Evolutionary conservation across 345 rosid genomes (phyloP), one percentile per base, ranked within the genome.

Genomic region (Murraya paniculata): DNA sequence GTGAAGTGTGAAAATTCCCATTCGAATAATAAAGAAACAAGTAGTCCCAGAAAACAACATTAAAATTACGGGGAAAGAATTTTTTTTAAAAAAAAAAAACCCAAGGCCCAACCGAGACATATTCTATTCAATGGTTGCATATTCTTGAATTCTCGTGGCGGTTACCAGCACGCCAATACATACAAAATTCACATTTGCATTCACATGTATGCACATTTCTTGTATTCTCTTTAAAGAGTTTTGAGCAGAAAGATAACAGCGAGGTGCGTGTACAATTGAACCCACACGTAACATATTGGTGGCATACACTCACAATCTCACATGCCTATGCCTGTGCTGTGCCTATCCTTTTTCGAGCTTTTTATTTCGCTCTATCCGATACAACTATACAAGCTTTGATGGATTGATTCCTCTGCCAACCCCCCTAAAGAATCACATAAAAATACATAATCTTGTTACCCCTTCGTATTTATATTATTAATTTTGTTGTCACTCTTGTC

Each of bases 141-240:
- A 33, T 33, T 64, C 41, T 64, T 56, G 21, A 39, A 33, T 33
- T 33, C 68, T 64, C 0, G 59, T 8, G 73, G 38, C 9, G 25
- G 59, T 70, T 50, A 50, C 73, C 73, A 19, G 73, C 73, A 50
- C 60, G 27, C 60, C 35, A 70, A 70, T 39, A 30, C 13, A 19
- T 13, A 8, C 5, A 69, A 18, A 33, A 19, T 62, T 16, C 64
- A 59, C 11, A 21, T 13, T 60, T 3, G 33, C 67, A 64, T 1
- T 64, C 38, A 0, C 50, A 3, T 45, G 0, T 7, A 4, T 2
- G 25, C 8, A 7, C 60, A 22, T 56, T 56, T 56, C 60, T 56
- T 7, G 24, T 22, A 7, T 56, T 2, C 4, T 56, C 60, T 56
- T 21, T 0, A 6, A 45, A 1, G 36, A 9, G 38, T 16, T 16